A percentile compares a stretch with the other conserved stretches of the same genome.
Evolutionary conservation across 768 basidiomycete genomes (phyloP).

Genomic region (Hemileccinum rubropunctum): DNA sequence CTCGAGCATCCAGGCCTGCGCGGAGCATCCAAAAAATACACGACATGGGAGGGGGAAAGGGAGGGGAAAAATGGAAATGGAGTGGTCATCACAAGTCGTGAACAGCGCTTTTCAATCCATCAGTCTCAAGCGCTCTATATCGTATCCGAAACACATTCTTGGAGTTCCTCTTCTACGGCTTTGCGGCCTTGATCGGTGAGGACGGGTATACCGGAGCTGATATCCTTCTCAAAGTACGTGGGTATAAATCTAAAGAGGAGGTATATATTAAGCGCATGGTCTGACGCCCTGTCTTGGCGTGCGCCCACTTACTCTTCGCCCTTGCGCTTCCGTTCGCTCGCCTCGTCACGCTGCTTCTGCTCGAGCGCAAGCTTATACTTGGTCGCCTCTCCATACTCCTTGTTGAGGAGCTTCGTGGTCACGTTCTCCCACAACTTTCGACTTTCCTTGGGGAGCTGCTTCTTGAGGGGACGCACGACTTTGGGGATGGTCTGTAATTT

Average conservation of each 20-base stretch:
- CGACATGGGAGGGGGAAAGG: neutral
- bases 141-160: slow-evolving; percentile 14
- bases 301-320: slow-evolving; percentile 64
- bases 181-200: slow-evolving; percentile 68
- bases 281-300: neutral
- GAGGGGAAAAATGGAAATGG: neutral
- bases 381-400: slow-evolving; percentile 91
- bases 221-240: slow-evolving; percentile 69
- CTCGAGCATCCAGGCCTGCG: slow-evolving; percentile 6
- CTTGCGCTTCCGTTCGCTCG: slow-evolving; percentile 81
- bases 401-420: slow-evolving; percentile 67
- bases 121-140: slow-evolving; percentile 9
- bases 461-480: slow-evolving; percentile 74
- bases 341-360: slow-evolving; percentile 88
- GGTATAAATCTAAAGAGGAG: slow-evolving; percentile 58
- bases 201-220: slow-evolving; percentile 60
- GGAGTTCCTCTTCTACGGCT: slow-evolving; percentile 73
- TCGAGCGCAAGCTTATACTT: slow-evolving; percentile 90
- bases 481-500: slow-evolving; percentile 75
- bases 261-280: neutral
- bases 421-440: slow-evolving; percentile 85
- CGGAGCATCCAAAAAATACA: slow-evolving; percentile 6
- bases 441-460: slow-evolving; percentile 80
- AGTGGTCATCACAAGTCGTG: slow-evolving; percentile 11
- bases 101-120: neutral